Percentiles rank a stretch among this genome's conserved stretches.
phyloP scores from a whole-genome alignment of 2,329 filamentous ascomycete genomes.

The Ophiocordyceps sinensis region DNA sequence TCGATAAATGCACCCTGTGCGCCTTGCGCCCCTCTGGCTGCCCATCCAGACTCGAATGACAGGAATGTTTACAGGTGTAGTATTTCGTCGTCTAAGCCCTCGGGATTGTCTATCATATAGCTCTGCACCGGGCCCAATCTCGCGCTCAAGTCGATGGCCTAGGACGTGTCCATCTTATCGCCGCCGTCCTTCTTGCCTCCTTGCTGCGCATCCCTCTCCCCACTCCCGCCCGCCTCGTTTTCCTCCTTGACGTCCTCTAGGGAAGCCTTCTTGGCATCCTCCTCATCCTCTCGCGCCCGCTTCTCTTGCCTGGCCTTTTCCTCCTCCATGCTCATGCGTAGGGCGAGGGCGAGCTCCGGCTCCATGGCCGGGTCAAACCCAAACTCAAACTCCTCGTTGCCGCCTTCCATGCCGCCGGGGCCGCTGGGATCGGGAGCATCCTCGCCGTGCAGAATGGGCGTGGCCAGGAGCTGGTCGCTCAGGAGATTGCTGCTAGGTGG shows the following conservation, averaged over 20 bases:
- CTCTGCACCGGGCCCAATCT: too few relatives aligned
- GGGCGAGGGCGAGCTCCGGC: slow-evolving; percentile 81
- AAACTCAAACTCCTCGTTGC: slow-evolving; percentile 54
- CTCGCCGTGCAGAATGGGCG: slow-evolving; percentile 80
- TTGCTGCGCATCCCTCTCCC: slow-evolving; percentile 21
- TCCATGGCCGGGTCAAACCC: slow-evolving; percentile 85
- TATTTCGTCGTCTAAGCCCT: too few relatives aligned
- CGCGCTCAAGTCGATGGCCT: slow-evolving; percentile 1
- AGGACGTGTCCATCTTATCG: slow-evolving; percentile 85
- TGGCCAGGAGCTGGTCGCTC: slow-evolving; percentile 79
- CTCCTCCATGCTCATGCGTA: slow-evolving; percentile 97
- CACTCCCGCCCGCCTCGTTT: slow-evolving; percentile 40
- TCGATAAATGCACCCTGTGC: slow-evolving; percentile 18
- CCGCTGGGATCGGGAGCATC: slow-evolving; percentile 42
- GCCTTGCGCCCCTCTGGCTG: too few relatives aligned
- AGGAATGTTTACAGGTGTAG: too few relatives aligned
- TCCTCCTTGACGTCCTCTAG: slow-evolving; percentile 76
- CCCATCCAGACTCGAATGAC: too few relatives aligned
- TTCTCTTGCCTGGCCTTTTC: slow-evolving; percentile 90
- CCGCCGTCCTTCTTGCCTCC: slow-evolving; percentile 36
- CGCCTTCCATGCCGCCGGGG: slow-evolving; percentile 42
- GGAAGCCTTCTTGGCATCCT: slow-evolving; percentile 56
- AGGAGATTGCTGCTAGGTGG: slow-evolving; percentile 83
- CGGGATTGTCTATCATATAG: too few relatives aligned
- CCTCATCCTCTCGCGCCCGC: slow-evolving; percentile 61